Percentiles rank a stretch among this genome's conserved stretches.
Evolutionary conservation across 2,329 filamentous ascomycete genomes (phyloP).

Genomic region (Arthrobotrys megalospora): DNA sequence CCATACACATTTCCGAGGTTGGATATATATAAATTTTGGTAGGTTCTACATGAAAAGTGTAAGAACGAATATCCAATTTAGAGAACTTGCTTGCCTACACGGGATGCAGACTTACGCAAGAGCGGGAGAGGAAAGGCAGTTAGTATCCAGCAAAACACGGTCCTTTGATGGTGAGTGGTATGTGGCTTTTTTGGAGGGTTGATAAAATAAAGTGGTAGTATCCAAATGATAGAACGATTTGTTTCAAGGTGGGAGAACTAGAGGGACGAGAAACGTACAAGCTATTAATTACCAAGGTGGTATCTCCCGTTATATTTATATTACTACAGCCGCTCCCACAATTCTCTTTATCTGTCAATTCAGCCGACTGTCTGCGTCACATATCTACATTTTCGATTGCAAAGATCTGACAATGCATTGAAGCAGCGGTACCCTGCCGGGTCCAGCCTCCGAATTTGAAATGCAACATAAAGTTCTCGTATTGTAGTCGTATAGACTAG

Average conservation of each 20-base stretch:
- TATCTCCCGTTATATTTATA: constrained; percentile 5
- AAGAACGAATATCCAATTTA: no score
- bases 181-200: no score
- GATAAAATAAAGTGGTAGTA: no score
- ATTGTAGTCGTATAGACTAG: constrained; percentile 4
- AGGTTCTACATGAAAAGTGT: no score
- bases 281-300: neutral
- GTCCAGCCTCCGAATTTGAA: constrained; percentile 1
- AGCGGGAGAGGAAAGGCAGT: no score
- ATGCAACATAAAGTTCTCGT: constrained; percentile 8
- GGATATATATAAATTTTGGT: neutral
- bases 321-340: neutral
- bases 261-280: neutral
- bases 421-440: neutral
- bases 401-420: constrained; percentile 4
- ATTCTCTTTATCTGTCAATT: neutral
- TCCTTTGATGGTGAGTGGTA: no score
- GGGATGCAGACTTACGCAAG: no score
- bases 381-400: neutral
- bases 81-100: no score
- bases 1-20: constrained; percentile 9
- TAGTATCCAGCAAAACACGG: no score
- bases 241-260: neutral
- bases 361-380: neutral
- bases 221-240: neutral